Base-by-base conservation (phyloP, 208 protist species). In the Acanthamoeba triangularis region DNA sequence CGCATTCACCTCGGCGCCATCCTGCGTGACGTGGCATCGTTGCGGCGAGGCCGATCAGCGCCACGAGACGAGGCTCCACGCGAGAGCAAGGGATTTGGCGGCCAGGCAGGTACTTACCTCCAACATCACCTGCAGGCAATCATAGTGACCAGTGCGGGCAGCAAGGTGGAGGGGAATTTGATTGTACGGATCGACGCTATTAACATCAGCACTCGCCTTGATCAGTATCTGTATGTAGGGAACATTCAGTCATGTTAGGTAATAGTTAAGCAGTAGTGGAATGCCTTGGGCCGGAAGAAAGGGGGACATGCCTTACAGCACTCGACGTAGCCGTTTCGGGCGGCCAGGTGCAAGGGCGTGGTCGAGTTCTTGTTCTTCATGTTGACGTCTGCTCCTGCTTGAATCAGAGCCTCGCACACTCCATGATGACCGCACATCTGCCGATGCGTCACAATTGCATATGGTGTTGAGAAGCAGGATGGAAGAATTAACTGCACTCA, bases 341-440 rank as follows among this genome's bases (percentile, higher is more conserved):
- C 88, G 14, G 88, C 88, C 41, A 93, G 49, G 56, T 93, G 88
- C 88, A 93, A 30, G 28, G 88, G 61, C 1, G 88, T 78, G 7
- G 88, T 93, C 16, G 35, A 37, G 65, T 93, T 93, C 65, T 93
- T 93, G 65, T 93, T 93, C 49, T 93, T 72, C 61, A 44, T 25
- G 37, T 93, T 93, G 35, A 59, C 44, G 37, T 93, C 88, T 13
- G 61, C 88, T 0, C 88, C 88, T 4, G 37, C 44, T 35, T 69
- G 35, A 23, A 93, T n/a, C n/a, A 93, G 35, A 5, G 25, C 30
- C 47, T 93, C 59, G 28, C 88, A 78, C 20, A 37, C 88, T 20
- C 44, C 88, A 41, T 93, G 88, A n/a, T 93, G 88, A 14, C 88
- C 88, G 23, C 88, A 93, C 88, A 93, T 93, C 82, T 90, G 52